Percentiles rank a stretch among this genome's conserved stretches.
Evolutionary conservation across 345 rosid genomes (phyloP).

Genomic region (Gossypium longicalyx): DNA sequence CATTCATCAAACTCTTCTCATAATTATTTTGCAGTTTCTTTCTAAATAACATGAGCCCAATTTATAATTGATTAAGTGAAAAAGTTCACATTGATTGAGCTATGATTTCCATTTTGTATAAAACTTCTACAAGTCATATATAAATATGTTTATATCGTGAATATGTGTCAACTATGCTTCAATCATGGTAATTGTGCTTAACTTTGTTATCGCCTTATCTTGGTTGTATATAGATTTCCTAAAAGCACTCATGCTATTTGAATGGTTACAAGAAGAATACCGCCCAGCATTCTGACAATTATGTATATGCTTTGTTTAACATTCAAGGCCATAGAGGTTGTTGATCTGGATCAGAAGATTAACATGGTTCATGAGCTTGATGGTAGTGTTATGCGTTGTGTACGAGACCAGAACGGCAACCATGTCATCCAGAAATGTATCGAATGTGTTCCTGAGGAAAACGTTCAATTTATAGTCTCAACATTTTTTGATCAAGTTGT

Average conservation of each 20-base stretch:
- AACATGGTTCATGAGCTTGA: constrained; percentile 62
- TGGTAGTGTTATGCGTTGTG: constrained; percentile 56
- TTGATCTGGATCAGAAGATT: constrained; percentile 59
- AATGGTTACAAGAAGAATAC: neutral
- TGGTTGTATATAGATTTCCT: neutral
- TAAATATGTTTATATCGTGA: neutral
- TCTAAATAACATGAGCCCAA: neutral
- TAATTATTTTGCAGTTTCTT: neutral
- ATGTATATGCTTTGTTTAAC: constrained; percentile 14
- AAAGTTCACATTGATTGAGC: neutral
- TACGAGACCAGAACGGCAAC: constrained; percentile 70
- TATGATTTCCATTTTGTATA: neutral
- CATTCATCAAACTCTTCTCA: neutral
- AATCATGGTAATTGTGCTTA: neutral
- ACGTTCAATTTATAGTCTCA: constrained; percentile 41
- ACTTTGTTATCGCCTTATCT: neutral
- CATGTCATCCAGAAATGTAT: constrained; percentile 69
- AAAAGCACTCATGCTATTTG: neutral
- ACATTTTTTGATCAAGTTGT: constrained; percentile 54
- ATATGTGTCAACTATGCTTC: neutral
- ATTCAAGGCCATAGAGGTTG: constrained; percentile 56
- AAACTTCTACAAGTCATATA: neutral
- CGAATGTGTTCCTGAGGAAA: constrained; percentile 59
- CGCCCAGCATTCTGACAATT: constrained; percentile 10
- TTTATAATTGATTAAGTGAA: neutral